These are phyloP conservation scores for Vanderwaltozyma tropicalis DNA, from an alignment of 805 yeast species.

Conservation along the genomic window DNA sequence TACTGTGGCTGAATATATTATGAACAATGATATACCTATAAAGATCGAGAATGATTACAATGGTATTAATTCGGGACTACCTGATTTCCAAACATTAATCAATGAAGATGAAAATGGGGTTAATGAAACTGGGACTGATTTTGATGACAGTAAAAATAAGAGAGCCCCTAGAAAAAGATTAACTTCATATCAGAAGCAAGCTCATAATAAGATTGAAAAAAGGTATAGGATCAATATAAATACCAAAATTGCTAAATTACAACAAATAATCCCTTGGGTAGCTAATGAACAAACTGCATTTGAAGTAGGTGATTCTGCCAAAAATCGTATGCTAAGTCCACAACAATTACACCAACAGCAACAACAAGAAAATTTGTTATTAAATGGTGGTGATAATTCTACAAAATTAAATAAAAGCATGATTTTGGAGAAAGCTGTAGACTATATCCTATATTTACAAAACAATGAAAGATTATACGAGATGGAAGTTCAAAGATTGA, in stretches of 20 bases:
- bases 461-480: constrained; percentile 33
- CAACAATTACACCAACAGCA: no score
- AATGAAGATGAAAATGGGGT: not conserved
- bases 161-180: constrained; percentile 44
- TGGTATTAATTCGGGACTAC: not conserved
- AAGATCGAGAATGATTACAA: not conserved
- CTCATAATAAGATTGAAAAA: constrained; percentile 65
- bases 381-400: not conserved
- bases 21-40: not conserved
- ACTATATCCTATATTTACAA: constrained; percentile 45
- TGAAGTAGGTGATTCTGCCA: constrained; percentile 29
- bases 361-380: not conserved
- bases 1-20: not conserved
- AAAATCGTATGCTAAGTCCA: not conserved
- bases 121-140: not conserved
- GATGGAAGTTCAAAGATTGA: constrained; percentile 26
- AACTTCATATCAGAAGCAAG: constrained; percentile 44
- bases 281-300: constrained; percentile 53
- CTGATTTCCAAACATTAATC: constrained; percentile 1
- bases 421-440: constrained; percentile 60
- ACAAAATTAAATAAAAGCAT: constrained; percentile 50
- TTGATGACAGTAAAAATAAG: not conserved
- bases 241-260: constrained; percentile 58
- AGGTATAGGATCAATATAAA: constrained; percentile 63
- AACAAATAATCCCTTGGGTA: constrained; percentile 58